phyloP scores from a whole-genome alignment of 2,329 filamentous ascomycete species.

The Cordyceps fumosorosea region DNA sequence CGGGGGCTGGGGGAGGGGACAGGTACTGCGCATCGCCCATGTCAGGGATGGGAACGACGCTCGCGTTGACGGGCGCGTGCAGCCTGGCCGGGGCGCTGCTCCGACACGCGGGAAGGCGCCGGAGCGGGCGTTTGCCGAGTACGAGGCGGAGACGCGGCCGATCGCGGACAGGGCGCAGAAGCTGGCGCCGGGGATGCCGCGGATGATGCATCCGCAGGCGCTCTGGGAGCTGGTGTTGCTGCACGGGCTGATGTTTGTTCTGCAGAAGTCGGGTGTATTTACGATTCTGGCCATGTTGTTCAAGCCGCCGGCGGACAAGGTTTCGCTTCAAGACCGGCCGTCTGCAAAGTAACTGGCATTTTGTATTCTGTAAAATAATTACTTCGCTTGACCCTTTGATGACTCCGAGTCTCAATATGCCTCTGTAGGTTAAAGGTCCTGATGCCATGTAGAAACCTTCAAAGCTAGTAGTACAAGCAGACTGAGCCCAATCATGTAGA shows the following conservation, averaged over 20 bases:
- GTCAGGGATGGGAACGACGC: slow-evolving; percentile 42
- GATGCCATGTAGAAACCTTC: too few relatives aligned
- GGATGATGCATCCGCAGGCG: slow-evolving; percentile 22
- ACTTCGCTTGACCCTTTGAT: background rate
- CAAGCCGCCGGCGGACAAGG: slow-evolving; percentile 1
- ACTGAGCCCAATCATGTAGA: too few relatives aligned
- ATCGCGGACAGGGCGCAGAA: slow-evolving; percentile 34
- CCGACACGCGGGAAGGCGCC: slow-evolving; percentile 18
- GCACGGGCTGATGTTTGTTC: slow-evolving; percentile 10
- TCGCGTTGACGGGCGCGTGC: slow-evolving; percentile 41
- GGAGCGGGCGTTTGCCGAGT: slow-evolving; percentile 27
- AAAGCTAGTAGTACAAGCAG: too few relatives aligned
- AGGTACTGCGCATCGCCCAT: slow-evolving; percentile 37
- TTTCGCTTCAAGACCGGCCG: background rate
- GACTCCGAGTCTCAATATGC: too few relatives aligned
- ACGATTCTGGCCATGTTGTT: background rate
- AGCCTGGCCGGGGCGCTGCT: slow-evolving; percentile 42
- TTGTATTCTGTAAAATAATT: background rate
- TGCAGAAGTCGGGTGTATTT: background rate
- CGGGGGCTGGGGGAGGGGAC: too few relatives aligned
- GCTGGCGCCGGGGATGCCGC: slow-evolving; percentile 22
- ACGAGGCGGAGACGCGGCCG: slow-evolving; percentile 35
- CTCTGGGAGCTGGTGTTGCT: slow-evolving; percentile 22
- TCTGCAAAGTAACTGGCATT: background rate
- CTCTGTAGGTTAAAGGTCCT: too few relatives aligned